Evolutionary conservation across 495 filamentous ascomycete genomes (phyloP).

Genomic region (Glarea lozoyensis): DNA sequence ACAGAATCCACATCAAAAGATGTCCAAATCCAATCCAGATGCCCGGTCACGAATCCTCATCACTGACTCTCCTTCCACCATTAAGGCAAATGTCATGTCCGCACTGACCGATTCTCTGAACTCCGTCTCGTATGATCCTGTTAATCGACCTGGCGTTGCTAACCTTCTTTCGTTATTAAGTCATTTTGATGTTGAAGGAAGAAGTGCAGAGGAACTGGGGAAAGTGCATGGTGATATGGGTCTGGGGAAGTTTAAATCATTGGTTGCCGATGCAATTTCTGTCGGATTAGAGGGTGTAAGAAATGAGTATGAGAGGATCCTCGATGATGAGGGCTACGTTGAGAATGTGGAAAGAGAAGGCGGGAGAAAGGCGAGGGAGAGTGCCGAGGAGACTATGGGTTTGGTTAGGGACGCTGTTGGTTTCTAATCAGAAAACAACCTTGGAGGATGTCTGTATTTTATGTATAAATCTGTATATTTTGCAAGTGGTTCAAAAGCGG

Average conservation of each 20-base stretch:
- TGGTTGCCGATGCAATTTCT: conserved; percentile 45
- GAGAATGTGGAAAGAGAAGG: conserved; percentile 53
- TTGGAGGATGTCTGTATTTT: neutral
- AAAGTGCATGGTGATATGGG: conserved; percentile 36
- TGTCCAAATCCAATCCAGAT: conserved; percentile 76
- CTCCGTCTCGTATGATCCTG: conserved; percentile 62
- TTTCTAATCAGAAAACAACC: conserved; percentile 23
- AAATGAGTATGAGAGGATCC: conserved; percentile 47
- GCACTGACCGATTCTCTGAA: conserved; percentile 70
- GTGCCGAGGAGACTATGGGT: conserved; percentile 59
- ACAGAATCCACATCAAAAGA: conserved; percentile 64
- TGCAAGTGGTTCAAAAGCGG: no score
- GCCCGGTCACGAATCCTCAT: conserved; percentile 70
- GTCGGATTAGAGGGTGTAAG: conserved; percentile 48
- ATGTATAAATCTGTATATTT: neutral
- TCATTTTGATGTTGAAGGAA: conserved; percentile 43
- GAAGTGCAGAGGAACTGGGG: conserved; percentile 47
- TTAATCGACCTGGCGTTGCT: conserved; percentile 65
- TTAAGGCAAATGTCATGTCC: conserved; percentile 54
- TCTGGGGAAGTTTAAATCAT: conserved; percentile 57
- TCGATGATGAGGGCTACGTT: conserved; percentile 44
- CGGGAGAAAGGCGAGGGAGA: conserved; percentile 47
- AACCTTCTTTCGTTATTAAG: conserved; percentile 75
- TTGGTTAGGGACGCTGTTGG: conserved; percentile 55
- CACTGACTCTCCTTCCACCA: conserved; percentile 52